Base-by-base conservation (phyloP, 306 rosid genomes). In the Mimosa bimucronata region DNA sequence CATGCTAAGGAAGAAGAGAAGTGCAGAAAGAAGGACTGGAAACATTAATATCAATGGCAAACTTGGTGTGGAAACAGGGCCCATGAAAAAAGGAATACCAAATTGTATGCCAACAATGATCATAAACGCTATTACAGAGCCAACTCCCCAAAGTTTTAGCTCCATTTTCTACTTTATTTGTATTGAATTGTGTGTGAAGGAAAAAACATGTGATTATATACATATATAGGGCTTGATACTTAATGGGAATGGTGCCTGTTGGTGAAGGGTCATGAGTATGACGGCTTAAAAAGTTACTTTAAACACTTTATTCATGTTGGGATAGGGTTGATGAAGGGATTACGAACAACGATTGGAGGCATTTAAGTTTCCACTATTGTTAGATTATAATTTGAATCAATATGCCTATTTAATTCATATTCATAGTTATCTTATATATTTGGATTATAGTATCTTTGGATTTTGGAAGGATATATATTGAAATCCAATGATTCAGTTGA, bases 71-170 rank as follows among this genome's bases (percentile, higher is more conserved):
- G 85, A 21, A 66, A 46, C 19, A 0, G 40, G 2, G 10, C 76
- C 81, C 78, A 77, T 67, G 7, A 77, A 25, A 16, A 60, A 1
- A 28, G 89, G 85, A 19, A 50, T 75, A 40, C 80, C 11, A 2
- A 80, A 0, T 9, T 83, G 53, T 13, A 80, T 80, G 6, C 31
- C 81, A 1, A 2, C 85, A 13, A 86, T 86, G 0, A 80, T 10
- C 0, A 60, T 1, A 19, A 58, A 86, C 0, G 37, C 15, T 0
- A 45, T 38, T 8, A 80, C 8, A 1, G 87, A 83, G 1, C 85
- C 87, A 7, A 44, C 31, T 0, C 89, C 89, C 87, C 89, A 83
- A 3, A 83, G 83, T 80, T 80, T 82, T 14, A 87, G 87, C 73
- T 18, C 75, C 85, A 77, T 85, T 52, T 52, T 23, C 11, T 57